Percentiles rank a stretch among this genome's conserved stretches.
phyloP scores from a whole-genome alignment of 257 asterid species.

The Solanum neorickii region DNA sequence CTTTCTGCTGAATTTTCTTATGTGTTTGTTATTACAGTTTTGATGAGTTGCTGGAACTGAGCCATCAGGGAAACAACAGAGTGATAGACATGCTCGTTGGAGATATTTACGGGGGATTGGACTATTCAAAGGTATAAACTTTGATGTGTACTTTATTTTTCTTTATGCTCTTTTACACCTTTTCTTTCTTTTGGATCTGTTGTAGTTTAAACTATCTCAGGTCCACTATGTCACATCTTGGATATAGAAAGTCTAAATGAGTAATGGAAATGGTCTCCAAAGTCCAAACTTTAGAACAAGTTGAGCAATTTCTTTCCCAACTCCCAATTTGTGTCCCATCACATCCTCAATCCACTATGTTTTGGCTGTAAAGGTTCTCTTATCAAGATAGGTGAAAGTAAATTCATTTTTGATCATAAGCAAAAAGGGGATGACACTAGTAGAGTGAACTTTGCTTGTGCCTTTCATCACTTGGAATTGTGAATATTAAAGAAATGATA shows the following conservation, averaged over 20 bases:
- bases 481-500: not conserved
- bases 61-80: constrained; percentile 79
- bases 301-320: not conserved
- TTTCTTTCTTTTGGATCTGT: not conserved
- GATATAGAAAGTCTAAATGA: not conserved
- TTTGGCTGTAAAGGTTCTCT: not conserved
- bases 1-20: not conserved
- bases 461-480: not conserved
- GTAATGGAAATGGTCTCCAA: not conserved
- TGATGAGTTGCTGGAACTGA: constrained; percentile 78
- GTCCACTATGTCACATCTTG: not conserved
- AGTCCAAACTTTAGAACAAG: not conserved
- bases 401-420: not conserved
- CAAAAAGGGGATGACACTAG: not conserved
- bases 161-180: not conserved
- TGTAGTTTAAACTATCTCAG: not conserved
- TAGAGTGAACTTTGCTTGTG: not conserved
- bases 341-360: not conserved
- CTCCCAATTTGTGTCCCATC: not conserved
- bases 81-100: constrained; percentile 96
- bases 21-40: constrained; percentile 39
- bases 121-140: constrained; percentile 58
- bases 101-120: constrained; percentile 82
- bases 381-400: not conserved
- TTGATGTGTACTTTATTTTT: not conserved